Evolutionary conservation across 2,329 filamentous ascomycete genomes (phyloP), one percentile per base, ranked within the genome.

Genomic region (Cladophialophora bantiana): DNA sequence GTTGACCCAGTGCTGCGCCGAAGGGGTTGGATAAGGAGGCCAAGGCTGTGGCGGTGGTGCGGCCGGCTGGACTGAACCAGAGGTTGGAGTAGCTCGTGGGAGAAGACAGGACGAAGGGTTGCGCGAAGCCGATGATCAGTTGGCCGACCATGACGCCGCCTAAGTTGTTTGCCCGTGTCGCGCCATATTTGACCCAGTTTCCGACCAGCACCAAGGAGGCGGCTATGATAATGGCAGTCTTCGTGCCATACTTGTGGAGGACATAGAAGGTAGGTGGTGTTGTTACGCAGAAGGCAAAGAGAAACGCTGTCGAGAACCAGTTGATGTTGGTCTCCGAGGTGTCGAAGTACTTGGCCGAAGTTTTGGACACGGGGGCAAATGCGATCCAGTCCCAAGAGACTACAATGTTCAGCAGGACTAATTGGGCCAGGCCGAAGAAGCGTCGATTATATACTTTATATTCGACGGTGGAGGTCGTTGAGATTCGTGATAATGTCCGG

Each of bases 331-430:
- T 89, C 74, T 94, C 89, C 38, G 84, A 85, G 12, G 94, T 91
- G 59, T 81, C 72, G 76, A 96, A 98, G 81, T 93, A 97, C 31
- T 83, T 73, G 0, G 93, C 88, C 1, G 92, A 86, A 26, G 89
- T 87, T 38, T 86, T 86, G 1, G 92, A 92, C 36, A 97, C 89
- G 48, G 94, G 90, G 1, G 94, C 90, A 78, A 93, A 97, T 6
- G 93, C 95, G 73, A 98, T 86, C 94, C 94, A 98, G 86, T 96
- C 93, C 94, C 94, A 98, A 75, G 92, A 96, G 50, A 97, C 90
- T 68, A 98, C 88, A 64, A 97, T 90, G 77, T 98, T 99, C 79
- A 98, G 83, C 74, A 98, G 79, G 6, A 93, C 90, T 75, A 98
- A 80, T 78, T 97, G 92, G 26, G 86, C 80, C 59, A 99, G 82